Conservation (phyloP, 148 eudicot species). For the Rhododendron kiyosumense region DNA sequence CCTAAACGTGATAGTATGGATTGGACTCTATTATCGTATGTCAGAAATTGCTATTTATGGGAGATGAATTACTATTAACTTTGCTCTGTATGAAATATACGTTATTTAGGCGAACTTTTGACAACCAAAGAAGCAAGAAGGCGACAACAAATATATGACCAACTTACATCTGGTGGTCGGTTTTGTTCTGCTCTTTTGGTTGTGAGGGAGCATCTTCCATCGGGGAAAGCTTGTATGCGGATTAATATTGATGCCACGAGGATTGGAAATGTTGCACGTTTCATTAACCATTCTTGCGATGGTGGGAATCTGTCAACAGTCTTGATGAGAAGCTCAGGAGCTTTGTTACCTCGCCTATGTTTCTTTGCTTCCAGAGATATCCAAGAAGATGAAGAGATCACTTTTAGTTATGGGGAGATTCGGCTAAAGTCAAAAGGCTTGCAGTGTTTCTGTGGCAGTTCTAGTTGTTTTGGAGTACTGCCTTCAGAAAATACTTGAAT, state of each 20-base stretch:
- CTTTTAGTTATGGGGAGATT: slow-evolving; percentile 77
- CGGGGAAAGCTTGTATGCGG: slow-evolving; percentile 79
- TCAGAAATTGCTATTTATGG: not conserved
- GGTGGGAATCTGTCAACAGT: slow-evolving; percentile 70
- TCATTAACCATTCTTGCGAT: slow-evolving; percentile 89
- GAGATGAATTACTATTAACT: not conserved
- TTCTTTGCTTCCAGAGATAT: slow-evolving; percentile 69
- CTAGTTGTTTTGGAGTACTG: slow-evolving; percentile 61
- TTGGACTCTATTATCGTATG: not conserved
- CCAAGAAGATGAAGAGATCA: slow-evolving; percentile 60
- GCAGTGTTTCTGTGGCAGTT: slow-evolving; percentile 67
- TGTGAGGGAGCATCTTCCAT: slow-evolving; percentile 80
- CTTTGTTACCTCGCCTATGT: slow-evolving; percentile 68
- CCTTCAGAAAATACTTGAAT: slow-evolving; percentile 74
- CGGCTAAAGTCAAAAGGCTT: slow-evolving; percentile 42
- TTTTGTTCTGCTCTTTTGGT: slow-evolving; percentile 72
- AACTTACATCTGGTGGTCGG: slow-evolving; percentile 34
- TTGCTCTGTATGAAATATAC: not conserved
- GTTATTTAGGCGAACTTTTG: slow-evolving; percentile 63
- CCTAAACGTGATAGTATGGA: not conserved
- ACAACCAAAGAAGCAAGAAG: slow-evolving; percentile 74
- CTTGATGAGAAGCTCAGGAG: slow-evolving; percentile 66
- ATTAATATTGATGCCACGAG: slow-evolving; percentile 81
- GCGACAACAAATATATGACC: slow-evolving; percentile 60
- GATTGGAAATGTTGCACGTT: slow-evolving; percentile 68